phyloP scores from a whole-genome alignment of 306 rosid species.

The Elaeagnus macrophylla region DNA sequence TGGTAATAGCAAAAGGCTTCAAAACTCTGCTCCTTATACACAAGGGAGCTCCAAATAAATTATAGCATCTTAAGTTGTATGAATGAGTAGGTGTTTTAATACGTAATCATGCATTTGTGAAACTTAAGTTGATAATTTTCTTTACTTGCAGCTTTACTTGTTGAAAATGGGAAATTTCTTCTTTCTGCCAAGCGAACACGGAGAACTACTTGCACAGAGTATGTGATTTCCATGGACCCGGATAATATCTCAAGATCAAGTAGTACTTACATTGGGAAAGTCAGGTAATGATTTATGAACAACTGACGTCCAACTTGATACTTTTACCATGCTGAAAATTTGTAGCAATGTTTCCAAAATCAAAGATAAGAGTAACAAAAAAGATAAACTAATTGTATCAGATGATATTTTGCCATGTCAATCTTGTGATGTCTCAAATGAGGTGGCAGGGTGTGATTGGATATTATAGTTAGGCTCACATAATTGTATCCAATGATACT shows the following conservation, averaged over 20 bases:
- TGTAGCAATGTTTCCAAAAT: neutral
- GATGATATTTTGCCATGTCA: no score
- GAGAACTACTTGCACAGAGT: slow-evolving; percentile 79
- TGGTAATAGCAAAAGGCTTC: no score
- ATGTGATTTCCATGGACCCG: slow-evolving; percentile 72
- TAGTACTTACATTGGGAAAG: slow-evolving; percentile 73
- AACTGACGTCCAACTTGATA: neutral
- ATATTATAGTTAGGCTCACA: no score
- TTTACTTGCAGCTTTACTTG: slow-evolving; percentile 69
- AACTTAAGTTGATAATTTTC: slow-evolving; percentile 13
- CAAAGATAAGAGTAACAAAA: neutral
- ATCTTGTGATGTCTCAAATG: no score
- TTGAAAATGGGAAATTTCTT: slow-evolving; percentile 90
- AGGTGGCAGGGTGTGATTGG: no score
- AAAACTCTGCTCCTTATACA: no score
- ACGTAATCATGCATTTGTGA: no score
- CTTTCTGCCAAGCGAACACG: slow-evolving; percentile 81
- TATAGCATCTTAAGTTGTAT: no score
- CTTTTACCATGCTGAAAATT: neutral
- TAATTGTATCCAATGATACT: no score
- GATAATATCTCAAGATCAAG: slow-evolving; percentile 81
- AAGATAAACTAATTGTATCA: no score
- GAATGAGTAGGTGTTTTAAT: no score
- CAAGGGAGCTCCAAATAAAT: no score
- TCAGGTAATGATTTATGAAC: slow-evolving; percentile 41